Conservation (phyloP, 2,329 filamentous ascomycete genomes). For the Pseudocercospora cruenta region DNA sequence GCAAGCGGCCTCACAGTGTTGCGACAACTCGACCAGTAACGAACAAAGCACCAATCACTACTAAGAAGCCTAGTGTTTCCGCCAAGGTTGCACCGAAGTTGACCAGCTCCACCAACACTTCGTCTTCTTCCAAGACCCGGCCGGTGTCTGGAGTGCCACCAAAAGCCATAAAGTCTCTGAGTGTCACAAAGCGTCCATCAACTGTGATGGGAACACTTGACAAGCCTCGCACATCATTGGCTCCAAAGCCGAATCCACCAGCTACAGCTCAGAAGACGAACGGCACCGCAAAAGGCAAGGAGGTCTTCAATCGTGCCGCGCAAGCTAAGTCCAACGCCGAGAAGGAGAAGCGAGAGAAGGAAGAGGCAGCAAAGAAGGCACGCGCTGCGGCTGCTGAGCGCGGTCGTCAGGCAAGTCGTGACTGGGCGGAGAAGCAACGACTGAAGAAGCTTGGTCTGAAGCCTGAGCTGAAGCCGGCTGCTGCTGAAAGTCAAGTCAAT, state of each 20-base stretch:
- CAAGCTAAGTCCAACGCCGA: slow-evolving; percentile 47
- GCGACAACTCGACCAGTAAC: slow-evolving; percentile 21
- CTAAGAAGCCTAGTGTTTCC: slow-evolving; percentile 13
- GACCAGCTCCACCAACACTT: background rate
- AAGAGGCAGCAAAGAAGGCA: slow-evolving; percentile 53
- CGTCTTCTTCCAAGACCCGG: background rate
- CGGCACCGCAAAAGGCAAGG: slow-evolving; percentile 46
- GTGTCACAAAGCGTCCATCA: slow-evolving; percentile 11
- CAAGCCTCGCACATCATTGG: slow-evolving; percentile 15
- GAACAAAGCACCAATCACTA: slow-evolving; percentile 8
- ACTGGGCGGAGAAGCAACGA: slow-evolving; percentile 54
- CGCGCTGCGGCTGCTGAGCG: slow-evolving; percentile 52
- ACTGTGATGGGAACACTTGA: slow-evolving; percentile 1
- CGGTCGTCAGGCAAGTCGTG: slow-evolving; percentile 47
- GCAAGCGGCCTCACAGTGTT: slow-evolving; percentile 33
- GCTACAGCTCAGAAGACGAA: slow-evolving; percentile 32
- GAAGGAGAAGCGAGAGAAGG: slow-evolving; percentile 49
- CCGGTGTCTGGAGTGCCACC: background rate
- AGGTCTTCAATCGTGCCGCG: slow-evolving; percentile 52
- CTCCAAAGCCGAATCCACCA: slow-evolving; percentile 18
- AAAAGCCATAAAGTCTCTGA: background rate
- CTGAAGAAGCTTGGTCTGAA: slow-evolving; percentile 6
- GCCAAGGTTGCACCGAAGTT: slow-evolving; percentile 10
- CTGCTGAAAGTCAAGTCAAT: background rate
- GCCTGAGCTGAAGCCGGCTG: background rate